Evolutionary conservation across 345 rosid species (phyloP).

Genomic region (Populus davidiana): DNA sequence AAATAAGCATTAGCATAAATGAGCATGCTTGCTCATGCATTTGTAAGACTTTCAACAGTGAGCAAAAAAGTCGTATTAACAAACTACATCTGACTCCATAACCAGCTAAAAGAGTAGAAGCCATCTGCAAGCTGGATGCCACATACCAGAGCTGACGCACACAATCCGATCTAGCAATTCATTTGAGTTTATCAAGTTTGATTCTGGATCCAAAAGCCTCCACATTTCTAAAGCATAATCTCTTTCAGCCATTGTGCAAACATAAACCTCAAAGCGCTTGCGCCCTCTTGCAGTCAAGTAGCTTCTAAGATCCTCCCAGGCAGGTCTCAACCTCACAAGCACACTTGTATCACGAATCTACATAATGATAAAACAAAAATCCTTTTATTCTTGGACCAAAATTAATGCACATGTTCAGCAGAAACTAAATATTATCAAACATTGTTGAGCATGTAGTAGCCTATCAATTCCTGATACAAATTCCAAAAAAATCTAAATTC

Average conservation of each 20-base stretch:
- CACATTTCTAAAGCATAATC: conserved; percentile 99
- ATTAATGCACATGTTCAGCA: conserved; percentile 7
- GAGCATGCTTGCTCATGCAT: not conserved
- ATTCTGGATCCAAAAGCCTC: conserved; percentile 99
- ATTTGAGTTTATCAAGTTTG: conserved; percentile 73
- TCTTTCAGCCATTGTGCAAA: conserved; percentile 99
- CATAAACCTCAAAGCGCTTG: conserved; percentile 98
- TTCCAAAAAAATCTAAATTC: not conserved
- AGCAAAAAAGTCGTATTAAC: not conserved
- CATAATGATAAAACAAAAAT: not conserved
- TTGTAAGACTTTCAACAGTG: not conserved
- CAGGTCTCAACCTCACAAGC: conserved; percentile 97
- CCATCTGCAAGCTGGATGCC: conserved; percentile 9
- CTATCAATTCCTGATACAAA: not conserved
- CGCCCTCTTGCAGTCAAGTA: conserved; percentile 96
- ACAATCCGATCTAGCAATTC: conserved; percentile 79
- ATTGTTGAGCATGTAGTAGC: not conserved
- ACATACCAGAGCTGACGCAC: conserved; percentile 91
- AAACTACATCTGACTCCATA: conserved; percentile 3
- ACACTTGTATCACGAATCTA: conserved; percentile 99
- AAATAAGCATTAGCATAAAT: not conserved
- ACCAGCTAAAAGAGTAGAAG: conserved; percentile 9
- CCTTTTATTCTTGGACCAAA: not conserved
- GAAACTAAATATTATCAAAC: not conserved
- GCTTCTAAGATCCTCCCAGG: conserved; percentile 93